Conservation (phyloP, 352 stramenopile genomes). For the Globisporangium spinosum region DNA sequence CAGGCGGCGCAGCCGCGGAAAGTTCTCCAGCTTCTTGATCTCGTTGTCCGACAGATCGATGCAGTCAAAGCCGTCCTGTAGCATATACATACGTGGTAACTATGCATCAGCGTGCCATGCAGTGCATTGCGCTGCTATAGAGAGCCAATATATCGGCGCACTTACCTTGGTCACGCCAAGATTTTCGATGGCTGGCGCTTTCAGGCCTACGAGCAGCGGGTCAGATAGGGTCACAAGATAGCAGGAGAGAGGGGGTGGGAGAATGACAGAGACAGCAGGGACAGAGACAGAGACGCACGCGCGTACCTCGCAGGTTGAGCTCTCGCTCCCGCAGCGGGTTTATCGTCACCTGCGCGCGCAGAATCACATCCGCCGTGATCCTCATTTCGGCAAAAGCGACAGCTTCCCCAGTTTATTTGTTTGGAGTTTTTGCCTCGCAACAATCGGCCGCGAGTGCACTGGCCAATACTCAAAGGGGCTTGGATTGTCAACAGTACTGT, state of each 20-base stretch:
- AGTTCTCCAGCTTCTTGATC: conserved; percentile 94
- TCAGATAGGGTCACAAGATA: conserved; percentile 21
- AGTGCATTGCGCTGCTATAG: background rate
- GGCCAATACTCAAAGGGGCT: background rate
- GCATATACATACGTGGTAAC: background rate
- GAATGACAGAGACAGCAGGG: too few relatives aligned
- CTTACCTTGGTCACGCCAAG: conserved; percentile 87
- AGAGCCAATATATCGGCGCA: background rate
- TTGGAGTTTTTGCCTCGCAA: background rate
- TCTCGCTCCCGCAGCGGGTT: conserved; percentile 92
- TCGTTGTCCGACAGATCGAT: conserved; percentile 94
- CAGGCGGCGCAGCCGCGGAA: conserved; percentile 83
- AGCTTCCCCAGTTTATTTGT: background rate
- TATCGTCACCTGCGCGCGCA: conserved; percentile 85
- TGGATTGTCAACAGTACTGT: background rate
- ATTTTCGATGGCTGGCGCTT: conserved; percentile 92
- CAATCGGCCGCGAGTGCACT: background rate
- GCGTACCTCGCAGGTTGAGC: conserved; percentile 87
- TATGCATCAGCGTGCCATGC: background rate
- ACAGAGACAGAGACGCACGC: background rate
- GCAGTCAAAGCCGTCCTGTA: conserved; percentile 91
- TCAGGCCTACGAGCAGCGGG: conserved; percentile 56
- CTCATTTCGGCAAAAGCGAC: conserved; percentile 44
- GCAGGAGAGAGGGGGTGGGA: background rate
- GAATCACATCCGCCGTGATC: conserved; percentile 86